Conservation (phyloP, 495 filamentous ascomycete genomes). For the Usnea hakonensis region DNA sequence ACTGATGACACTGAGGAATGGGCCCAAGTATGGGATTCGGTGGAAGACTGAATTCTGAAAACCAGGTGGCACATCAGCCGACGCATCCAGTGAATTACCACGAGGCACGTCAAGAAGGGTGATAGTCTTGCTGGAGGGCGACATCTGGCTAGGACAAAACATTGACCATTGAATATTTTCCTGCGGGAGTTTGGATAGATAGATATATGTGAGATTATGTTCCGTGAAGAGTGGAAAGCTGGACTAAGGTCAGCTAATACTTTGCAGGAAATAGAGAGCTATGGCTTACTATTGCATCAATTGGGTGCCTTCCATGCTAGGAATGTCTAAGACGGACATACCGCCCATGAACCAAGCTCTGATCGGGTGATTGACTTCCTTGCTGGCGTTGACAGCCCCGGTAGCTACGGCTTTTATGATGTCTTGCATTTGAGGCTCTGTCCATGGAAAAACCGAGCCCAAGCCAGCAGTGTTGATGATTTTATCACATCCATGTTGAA, state of each 20-base stretch:
- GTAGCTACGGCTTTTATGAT: constrained; percentile 28
- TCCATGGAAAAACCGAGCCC: constrained; percentile 27
- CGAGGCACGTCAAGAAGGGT: constrained; percentile 19
- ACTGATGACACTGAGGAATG: constrained; percentile 17
- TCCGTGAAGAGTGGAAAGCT: constrained; percentile 27
- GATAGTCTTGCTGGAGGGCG: constrained; percentile 19
- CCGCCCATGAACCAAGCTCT: constrained; percentile 31
- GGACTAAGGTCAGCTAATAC: background rate
- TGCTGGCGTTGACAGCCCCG: constrained; percentile 27
- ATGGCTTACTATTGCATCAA: constrained; percentile 29
- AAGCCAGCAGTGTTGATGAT: constrained; percentile 35
- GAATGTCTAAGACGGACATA: constrained; percentile 24
- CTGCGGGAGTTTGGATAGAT: constrained; percentile 21
- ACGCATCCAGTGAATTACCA: constrained; percentile 21
- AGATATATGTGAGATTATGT: constrained; percentile 26
- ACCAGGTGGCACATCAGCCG: constrained; percentile 20
- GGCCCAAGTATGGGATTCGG: constrained; percentile 23
- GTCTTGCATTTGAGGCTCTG: constrained; percentile 22
- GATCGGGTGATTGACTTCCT: constrained; percentile 24
- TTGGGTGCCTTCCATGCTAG: constrained; percentile 19
- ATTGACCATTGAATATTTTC: constrained; percentile 31
- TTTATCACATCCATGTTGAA: constrained; percentile 32
- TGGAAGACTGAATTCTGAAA: constrained; percentile 13
- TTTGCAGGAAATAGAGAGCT: background rate
- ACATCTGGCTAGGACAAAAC: constrained; percentile 25